Evolutionary conservation across 768 basidiomycete genomes (phyloP), one percentile per base, ranked within the genome.

Genomic region (Crassisporium funariophilum): DNA sequence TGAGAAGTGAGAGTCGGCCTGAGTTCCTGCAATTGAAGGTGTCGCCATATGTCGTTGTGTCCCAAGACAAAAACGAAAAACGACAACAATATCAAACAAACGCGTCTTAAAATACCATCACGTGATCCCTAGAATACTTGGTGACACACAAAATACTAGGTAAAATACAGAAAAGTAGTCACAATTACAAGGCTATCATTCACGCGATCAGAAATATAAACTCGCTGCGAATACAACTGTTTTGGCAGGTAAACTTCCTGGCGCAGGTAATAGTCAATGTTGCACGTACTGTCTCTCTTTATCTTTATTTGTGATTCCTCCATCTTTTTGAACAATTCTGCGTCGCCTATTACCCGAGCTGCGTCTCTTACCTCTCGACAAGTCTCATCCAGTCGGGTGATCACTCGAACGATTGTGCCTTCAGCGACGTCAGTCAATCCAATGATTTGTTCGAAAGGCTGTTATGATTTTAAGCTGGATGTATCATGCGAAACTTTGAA

Each of bases 371-470:
- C 94, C 68, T 99, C 97, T 37, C 95, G 76, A 65, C 97, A 98
- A 0, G 94, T 95, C 69, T 98, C 95, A 60, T 99, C 97, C 40
- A 98, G 71, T 8, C 97, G 83, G 2, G 92, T 98, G 61, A 99
- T 98, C 44, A 91, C 89, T 36, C 97, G 82, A 11, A 99, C 97
- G 52, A 99, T 94, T 0, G 95, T 98, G 0, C 97, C 97, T 65
- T 99, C 97, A 20, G 91, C 83, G 11, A 97, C 88, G 63, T 98
- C 97, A 0, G 97, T 99, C 48, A 99, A 70, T 3, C 79, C 68
- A 1, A 91, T 92, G 55, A 99, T 95, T 64, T 98, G 88, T 60
- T 94, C 84, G 65, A 99, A 99, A 1, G 97, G 91, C 95, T 99
- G 34, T 19, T 27, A 46, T 4, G 35, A 23, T 9, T 23, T 23